Base-by-base conservation (phyloP, 2,329 filamentous ascomycete genomes). In the Colletotrichum theobromicola region DNA sequence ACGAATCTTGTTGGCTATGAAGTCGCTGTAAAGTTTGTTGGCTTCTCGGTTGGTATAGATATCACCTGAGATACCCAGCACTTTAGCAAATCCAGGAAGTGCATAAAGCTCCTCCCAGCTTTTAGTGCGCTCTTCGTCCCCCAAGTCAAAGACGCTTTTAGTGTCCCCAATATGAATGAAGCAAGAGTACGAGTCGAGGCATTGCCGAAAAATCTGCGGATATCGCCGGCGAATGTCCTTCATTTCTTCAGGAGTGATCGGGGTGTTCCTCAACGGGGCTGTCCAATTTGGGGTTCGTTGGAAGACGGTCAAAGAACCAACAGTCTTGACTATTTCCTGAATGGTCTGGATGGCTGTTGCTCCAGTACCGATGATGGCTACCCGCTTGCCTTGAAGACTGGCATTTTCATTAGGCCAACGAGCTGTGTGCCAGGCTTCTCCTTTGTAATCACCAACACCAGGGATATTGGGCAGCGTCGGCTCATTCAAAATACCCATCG, bases 231-330 rank as follows among this genome's bases (percentile, higher is more conserved):
- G 62, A n/a, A 71, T 71, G 21, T 69, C 53, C 10, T 50, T n/a
- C 70, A 75, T 75, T 37, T 75, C 70, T 16, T 73, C 55, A 4
- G 60, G 28, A 50, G 77, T 70, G 12, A 82, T 79, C 3, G 75
- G 61, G 30, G 42, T 55, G 68, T 82, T 77, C n/a, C 79, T 78
- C 74, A 82, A 77, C 53, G 77, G 79, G 13, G 68, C 76, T 32
- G 77, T 80, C 81, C 81, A 76, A 78, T 81, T 55, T 75, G 89
- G 88, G 4, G 89, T 91, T 3, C 89, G 86, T 78, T 91, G 89
- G 76, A 91, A 85, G 15, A 91, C 88, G 72, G 86, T 88, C 3
- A 91, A 77, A 46, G 90, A 81, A 63, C 88, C 85, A 0, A 87
- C 85, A 68, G 83, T 87, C 61, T 86, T 82, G 2, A 85, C 87